These are phyloP conservation scores for Flaveria sonorensis DNA, from an alignment of 129 eudicot genomes.

Conservation along the genomic window DNA sequence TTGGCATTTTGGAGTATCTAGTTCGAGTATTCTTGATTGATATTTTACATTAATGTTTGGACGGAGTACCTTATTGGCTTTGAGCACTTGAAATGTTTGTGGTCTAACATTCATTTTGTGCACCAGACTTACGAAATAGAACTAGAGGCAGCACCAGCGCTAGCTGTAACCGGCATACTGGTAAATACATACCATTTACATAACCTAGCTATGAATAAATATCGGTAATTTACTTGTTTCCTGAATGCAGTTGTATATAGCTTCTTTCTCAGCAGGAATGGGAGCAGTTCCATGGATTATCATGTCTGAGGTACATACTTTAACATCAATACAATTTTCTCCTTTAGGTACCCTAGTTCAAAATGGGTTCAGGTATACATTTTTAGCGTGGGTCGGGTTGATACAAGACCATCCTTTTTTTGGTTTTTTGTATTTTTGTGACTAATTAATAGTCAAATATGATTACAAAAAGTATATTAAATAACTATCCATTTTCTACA, in stretches of 20 bases:
- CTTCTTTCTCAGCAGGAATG: conserved; percentile 84
- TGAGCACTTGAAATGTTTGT: conserved; percentile 10
- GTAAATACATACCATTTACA: conserved; percentile 41
- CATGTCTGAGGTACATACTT: conserved; percentile 82
- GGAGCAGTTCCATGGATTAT: conserved; percentile 99
- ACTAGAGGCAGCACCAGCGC: conserved; percentile 65
- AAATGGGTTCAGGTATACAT: not conserved
- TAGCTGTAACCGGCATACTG: conserved; percentile 87
- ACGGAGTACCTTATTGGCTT: not conserved
- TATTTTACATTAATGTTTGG: not conserved
- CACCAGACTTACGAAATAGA: conserved; percentile 64
- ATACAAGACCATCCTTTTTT: no score
- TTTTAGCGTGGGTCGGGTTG: not conserved
- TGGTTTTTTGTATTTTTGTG: no score
- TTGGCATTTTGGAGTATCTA: not conserved
- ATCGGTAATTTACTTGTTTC: not conserved
- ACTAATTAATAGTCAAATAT: no score
- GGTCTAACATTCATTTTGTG: conserved; percentile 23
- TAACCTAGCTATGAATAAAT: not conserved
- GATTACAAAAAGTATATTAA: no score
- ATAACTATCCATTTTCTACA: no score
- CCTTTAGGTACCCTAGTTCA: not conserved
- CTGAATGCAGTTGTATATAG: conserved; percentile 62
- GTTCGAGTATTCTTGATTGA: not conserved
- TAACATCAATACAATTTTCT: not conserved